Evolutionary conservation across 2,329 filamentous ascomycete genomes (phyloP), one percentile per base, ranked within the genome.

Genomic region (Thelonectria rubi): DNA sequence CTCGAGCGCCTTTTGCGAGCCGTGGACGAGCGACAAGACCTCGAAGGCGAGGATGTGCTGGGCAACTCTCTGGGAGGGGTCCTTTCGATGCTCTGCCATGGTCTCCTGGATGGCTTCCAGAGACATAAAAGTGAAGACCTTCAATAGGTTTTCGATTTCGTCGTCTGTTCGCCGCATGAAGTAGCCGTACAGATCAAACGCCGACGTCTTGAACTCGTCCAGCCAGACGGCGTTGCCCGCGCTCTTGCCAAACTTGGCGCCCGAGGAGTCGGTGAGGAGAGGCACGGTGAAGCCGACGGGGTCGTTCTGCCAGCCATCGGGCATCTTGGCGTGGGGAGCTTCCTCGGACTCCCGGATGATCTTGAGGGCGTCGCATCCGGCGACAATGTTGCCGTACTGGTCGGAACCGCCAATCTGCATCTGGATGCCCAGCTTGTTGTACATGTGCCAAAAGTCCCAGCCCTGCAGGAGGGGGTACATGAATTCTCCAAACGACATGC

Each of bases 371-470:
- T 97, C 92, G 73, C 95, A 90, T 50, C 95, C 95, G 12, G 94
- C 89, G 26, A 96, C 86, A 66, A 99, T 98, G 78, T 99, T 99
- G 65, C 95, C 95, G 74, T 90, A 98, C 79, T 99, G 95, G 74
- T 99, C 95, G 7, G 93, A 93, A 40, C 95, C 95, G 60, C 95
- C 95, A 54, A 99, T 92, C 78, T 99, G 93, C 74, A 98, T 86
- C 73, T 94, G 90, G 10, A 93, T 83, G 49, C 85, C 85, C 21
- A 84, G 82, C 48, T 86, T 84, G 63, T 70, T 76, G 77, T 91
- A 96, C 79, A 98, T 85, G 69, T 91, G 84, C 92, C 92, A 98
- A 87, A 94, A 99, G 76, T 99, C 95, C 91, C 94, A 98, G 20
- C 91, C 93, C 75, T 99, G 95, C 71, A 98, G 87, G 15, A 99